Evolutionary conservation across 2,329 filamentous ascomycete species (phyloP), one percentile per base, ranked within the genome.

Genomic region (Beauveria sp.): DNA sequence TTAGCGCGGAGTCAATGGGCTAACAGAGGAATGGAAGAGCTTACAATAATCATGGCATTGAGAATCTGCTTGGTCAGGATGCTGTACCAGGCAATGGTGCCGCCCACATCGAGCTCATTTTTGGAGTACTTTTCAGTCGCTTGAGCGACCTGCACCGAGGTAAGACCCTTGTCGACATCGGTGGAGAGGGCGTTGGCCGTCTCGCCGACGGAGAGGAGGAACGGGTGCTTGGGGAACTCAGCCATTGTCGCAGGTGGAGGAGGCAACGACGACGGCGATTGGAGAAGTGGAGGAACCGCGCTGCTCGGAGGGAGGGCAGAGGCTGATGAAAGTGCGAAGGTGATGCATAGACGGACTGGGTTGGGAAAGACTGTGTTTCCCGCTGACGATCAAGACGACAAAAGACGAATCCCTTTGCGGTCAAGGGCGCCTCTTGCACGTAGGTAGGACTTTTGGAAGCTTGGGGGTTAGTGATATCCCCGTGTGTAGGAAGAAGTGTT

Each of bases 31-130:
- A 26, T 58, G 24, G n/a, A 42, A 5, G 28, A 8, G 76, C 81
- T 66, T 74, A 85, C 84, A 68, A 91, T 74, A 61, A 89, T 88
- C 89, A 91, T 91, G 62, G 89, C 88, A 78, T 92, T 92, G 70
- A 86, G 83, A 24, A 91, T 73, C 71, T 92, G 89, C 67, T 87
- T 86, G 62, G 88, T 76, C 52, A 92, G 75, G 47, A 92, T 90
- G 67, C 87, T 92, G 68, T 86, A 78, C 88, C 86, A 81, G 70
- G 82, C 83, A 53, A 92, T 86, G 30, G 83, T 83, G 30, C 82
- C 85, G 22, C 81, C 86, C 22, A 90, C 83, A 50, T 90, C 84
- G 22, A 92, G 79, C 69, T 90, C 86, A 75, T 92, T 92, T 20
- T 74, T 77, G 55, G 87, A 87, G 70, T 87, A 86, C 63, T 81